Evolutionary conservation across 768 basidiomycete species (phyloP), one percentile per base, ranked within the genome.

Genomic region (Krasilnikovozyma curviuscula): DNA sequence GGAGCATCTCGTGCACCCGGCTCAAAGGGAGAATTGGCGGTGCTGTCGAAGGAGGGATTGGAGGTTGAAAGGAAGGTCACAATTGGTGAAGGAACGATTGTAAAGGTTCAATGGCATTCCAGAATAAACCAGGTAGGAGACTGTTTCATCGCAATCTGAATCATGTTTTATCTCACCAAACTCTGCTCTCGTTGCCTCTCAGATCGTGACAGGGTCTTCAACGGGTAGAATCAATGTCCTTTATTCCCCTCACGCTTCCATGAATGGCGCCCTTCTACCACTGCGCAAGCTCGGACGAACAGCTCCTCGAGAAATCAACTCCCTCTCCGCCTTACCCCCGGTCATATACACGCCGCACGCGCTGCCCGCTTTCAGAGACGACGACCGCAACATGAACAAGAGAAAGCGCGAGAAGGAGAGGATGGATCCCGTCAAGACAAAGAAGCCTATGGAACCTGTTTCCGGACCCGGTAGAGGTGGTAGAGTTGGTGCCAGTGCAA

Each of bases 401-500:
- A 73, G 91, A 50, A 88, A 84, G 69, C 69, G 81, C 52, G 88
- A 95, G 57, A 86, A 80, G 67, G 83, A 85, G 54, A 68, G 83
- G 54, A 66, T 75, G 71, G 85, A 93, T 67, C 81, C 83, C 34
- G 74, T 82, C 59, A 93, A 93, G 74, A 86, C 83, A 66, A 75
- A 75, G 59, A 73, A 88, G 55, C 93, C 93, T 19, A 84, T 86
- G 61, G 70, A 91, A 58, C 93, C 93, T 24, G 78, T 98, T 46
- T 79, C 73, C 54, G 93, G 93, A 12, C 88, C 86, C 12, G 93
- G 93, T 46, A 74, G 74, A 58, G 93, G 93, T 19, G 93, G 93
- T 45, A 70, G 93, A 33, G 83, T 98, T 33, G 93, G 93, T 33
- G 86, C 86, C 29, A 89, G 85, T 67, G 91, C 91, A 16, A 95